Base-by-base conservation (phyloP, 169 alveolate genomes). In the Besnoitia besnoiti region DNA sequence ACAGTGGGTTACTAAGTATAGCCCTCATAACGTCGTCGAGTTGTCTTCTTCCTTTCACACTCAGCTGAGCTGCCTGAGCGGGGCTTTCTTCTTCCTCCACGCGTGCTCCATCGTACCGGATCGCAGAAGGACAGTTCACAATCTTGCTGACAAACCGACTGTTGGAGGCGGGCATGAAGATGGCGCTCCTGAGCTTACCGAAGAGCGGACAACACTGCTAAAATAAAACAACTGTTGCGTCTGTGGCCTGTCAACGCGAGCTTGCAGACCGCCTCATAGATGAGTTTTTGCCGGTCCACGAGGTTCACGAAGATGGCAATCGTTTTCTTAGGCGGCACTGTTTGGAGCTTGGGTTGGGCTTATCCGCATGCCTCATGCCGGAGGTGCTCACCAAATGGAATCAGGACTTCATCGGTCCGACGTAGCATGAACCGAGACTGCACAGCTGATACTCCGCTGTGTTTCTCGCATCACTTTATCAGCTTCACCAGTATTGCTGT, bases 381-480 rank as follows among this genome's bases (percentile, higher is more conserved):
- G 61, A 27, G 62, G 67, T 21, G 37, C 88, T 89, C 42, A 89
- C 92, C 73, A 33, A 75, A 84, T 24, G 44, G n/a, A 16, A 42
- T 77, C 80, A 89, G 27, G 21, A 76, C 92, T 21, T 89, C 51
- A 5, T 59, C 51, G 4, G 92, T 89, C 42, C 92, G 42, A n/a
- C 92, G 0, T 33, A 89, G 49, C 92, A 89, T 76, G 84, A 89
- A 89, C 16, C 59, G 46, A 37, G 92, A 89, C 92, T 89, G 92
- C 27, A 55, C 39, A 35, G 46, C 42, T 39, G 82, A 21, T 39
- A 61, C 10, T 49, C 33, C 21, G 40, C 35, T 51, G 21, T 0
- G 0, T 42, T 2, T 59, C 27, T 27, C 24, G 47, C 42, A 27
- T 7, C 46, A 35, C 2, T 14, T 35, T 3, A 61, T 19, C 44